phyloP scores from a whole-genome alignment of 257 asterid genomes.

The Petunia secreta region DNA sequence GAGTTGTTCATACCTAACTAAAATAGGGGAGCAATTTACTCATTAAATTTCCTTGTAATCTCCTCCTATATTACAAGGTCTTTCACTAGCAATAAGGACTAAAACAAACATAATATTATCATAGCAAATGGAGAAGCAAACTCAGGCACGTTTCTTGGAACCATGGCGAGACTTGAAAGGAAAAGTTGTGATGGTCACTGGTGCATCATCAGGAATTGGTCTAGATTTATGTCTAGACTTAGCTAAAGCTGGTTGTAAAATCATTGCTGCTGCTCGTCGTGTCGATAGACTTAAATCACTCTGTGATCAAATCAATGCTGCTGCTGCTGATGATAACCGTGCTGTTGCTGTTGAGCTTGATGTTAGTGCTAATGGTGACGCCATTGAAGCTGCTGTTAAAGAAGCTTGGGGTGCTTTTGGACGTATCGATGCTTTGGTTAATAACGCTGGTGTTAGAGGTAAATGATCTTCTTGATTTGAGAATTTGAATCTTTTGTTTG shows the following conservation, averaged over 20 bases:
- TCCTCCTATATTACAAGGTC: too few species aligned
- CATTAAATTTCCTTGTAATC: too few species aligned
- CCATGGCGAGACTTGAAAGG: slow-evolving; percentile 25
- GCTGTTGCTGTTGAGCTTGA: slow-evolving; percentile 60
- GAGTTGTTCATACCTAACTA: too few species aligned
- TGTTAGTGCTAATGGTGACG: slow-evolving; percentile 39
- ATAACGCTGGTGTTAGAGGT: slow-evolving; percentile 67
- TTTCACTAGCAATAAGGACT: too few species aligned
- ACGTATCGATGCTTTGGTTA: slow-evolving; percentile 50
- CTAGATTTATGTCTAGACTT: slow-evolving; percentile 47
- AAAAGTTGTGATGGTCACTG: slow-evolving; percentile 58
- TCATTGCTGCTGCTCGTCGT: slow-evolving; percentile 59
- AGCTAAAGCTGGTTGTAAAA: slow-evolving; percentile 51
- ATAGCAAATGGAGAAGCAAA: too few species aligned
- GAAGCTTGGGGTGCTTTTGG: slow-evolving; percentile 63
- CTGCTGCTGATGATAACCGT: not conserved
- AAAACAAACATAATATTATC: too few species aligned
- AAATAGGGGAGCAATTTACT: too few species aligned
- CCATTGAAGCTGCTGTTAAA: slow-evolving; percentile 40
- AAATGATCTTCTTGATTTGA: too few species aligned
- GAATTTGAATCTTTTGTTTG: too few species aligned
- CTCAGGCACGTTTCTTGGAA: not conserved
- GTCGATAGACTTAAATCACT: slow-evolving; percentile 47
- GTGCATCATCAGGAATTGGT: slow-evolving; percentile 60
- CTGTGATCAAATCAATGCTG: slow-evolving; percentile 44